Evolutionary conservation across 371 early-diverging fungal genomes (phyloP).

Genomic region (Mucor sp.): DNA sequence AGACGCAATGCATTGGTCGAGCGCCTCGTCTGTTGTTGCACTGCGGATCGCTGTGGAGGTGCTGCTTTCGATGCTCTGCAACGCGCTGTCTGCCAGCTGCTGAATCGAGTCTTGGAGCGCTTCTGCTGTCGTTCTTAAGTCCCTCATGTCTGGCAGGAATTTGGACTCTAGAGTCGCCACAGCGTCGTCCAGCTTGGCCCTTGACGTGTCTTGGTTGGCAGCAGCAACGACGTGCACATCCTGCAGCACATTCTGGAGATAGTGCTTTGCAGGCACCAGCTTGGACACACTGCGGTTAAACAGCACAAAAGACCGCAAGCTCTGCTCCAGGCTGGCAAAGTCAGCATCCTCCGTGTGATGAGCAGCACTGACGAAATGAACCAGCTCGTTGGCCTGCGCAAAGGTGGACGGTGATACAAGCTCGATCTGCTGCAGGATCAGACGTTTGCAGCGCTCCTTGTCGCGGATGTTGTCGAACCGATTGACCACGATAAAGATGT

Average conservation of each 20-base stretch:
- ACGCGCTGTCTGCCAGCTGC: not conserved
- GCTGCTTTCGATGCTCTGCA: not conserved
- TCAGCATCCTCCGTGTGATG: conserved; percentile 53
- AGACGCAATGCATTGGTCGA: conserved; percentile 64
- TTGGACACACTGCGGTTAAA: conserved; percentile 94
- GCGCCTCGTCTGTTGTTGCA: conserved; percentile 53
- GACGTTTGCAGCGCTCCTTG: conserved; percentile 89
- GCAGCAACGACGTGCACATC: conserved; percentile 65
- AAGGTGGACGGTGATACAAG: conserved; percentile 92
- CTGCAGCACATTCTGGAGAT: conserved; percentile 77
- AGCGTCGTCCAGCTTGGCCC: conserved; percentile 20
- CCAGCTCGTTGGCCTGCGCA: conserved; percentile 88
- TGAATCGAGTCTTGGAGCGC: not conserved
- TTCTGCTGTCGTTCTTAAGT: not conserved
- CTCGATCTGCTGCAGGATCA: conserved; percentile 92
- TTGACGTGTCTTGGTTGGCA: conserved; percentile 51
- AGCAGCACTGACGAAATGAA: conserved; percentile 95
- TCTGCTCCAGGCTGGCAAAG: conserved; percentile 82
- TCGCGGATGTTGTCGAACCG: conserved; percentile 94
- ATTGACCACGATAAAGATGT: conserved; percentile 97
- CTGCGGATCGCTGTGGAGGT: not conserved
- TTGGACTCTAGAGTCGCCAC: conserved; percentile 49
- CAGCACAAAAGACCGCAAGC: conserved; percentile 88
- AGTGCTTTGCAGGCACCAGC: conserved; percentile 91
- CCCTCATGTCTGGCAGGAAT: conserved; percentile 24